These are phyloP conservation scores for Thielaviopsis euricoi DNA, from an alignment of 2,329 filamentous ascomycete genomes.

Conservation along the genomic window DNA sequence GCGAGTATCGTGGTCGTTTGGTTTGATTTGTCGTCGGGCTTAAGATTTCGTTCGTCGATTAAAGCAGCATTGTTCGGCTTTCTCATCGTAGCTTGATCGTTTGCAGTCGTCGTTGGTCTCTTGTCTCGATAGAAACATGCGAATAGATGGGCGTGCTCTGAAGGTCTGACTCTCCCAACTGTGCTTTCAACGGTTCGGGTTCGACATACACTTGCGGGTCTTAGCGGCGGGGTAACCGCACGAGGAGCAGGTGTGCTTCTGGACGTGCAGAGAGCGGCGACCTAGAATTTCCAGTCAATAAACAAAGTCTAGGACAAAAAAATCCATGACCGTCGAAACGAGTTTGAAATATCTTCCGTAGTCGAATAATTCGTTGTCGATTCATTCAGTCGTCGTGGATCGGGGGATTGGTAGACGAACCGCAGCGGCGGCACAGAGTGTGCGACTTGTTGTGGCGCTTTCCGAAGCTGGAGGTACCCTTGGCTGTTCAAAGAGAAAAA, in stretches of 20 bases:
- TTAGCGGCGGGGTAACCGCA: conserved; percentile 98
- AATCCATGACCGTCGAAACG: conserved; percentile 4
- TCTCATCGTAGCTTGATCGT: not conserved
- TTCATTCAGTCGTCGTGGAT: conserved; percentile 11
- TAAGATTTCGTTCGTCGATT: not conserved
- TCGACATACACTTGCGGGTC: conserved; percentile 88
- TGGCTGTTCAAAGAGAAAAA: conserved; percentile 24
- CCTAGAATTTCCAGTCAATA: conserved; percentile 31
- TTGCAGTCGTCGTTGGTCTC: not conserved
- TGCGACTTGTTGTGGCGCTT: conserved; percentile 93
- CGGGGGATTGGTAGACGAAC: conserved; percentile 41
- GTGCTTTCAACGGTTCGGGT: not conserved
- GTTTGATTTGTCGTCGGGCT: not conserved
- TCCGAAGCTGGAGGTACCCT: conserved; percentile 42
- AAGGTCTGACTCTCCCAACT: not conserved
- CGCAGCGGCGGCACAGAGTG: conserved; percentile 95
- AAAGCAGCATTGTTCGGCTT: not conserved
- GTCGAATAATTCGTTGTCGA: conserved; percentile 9
- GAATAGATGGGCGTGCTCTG: not conserved
- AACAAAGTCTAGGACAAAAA: conserved; percentile 6
- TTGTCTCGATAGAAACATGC: not conserved
- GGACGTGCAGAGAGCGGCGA: conserved; percentile 94
- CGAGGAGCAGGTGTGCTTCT: conserved; percentile 92
- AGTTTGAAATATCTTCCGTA: not conserved
- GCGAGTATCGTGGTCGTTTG: no score